Percentiles rank a stretch among this genome's conserved stretches.
Conservation (phyloP, 2,329 filamentous ascomycete genomes). For the Gliomastix tumulicola region DNA sequence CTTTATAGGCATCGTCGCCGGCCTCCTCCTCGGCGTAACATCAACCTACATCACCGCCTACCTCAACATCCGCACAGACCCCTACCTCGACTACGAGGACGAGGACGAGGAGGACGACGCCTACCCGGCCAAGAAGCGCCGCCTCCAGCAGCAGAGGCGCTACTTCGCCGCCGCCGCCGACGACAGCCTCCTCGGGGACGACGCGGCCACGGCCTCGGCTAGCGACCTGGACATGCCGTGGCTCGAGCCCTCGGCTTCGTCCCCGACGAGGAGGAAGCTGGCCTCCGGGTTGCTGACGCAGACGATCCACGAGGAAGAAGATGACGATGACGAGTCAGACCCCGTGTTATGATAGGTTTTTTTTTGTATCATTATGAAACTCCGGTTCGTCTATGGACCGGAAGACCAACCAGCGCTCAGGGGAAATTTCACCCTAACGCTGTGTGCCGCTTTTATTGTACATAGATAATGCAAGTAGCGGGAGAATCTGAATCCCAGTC, state of each 20-base stretch:
- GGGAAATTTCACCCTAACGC: too few species aligned
- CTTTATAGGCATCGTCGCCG: conserved; percentile 58
- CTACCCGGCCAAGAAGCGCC: too few species aligned
- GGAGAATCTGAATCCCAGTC: too few species aligned
- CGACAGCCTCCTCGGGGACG: background rate
- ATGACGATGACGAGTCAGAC: conserved; percentile 45
- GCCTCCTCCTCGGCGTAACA: conserved; percentile 49
- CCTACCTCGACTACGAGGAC: conserved; percentile 9
- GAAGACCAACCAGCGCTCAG: too few species aligned
- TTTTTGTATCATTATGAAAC: too few species aligned
- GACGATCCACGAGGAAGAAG: conserved; percentile 68
- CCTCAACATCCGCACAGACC: conserved; percentile 31
- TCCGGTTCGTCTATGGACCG: too few species aligned
- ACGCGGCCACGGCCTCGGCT: too few species aligned
- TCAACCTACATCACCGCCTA: conserved; percentile 47
- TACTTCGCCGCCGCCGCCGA: background rate
- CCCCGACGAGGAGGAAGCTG: conserved; percentile 28
- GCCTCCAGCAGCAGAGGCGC: conserved; percentile 11
- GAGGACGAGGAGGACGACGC: conserved; percentile 10
- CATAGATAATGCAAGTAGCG: too few species aligned
- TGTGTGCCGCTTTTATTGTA: too few species aligned
- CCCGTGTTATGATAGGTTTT: conserved; percentile 1
- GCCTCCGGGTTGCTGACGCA: conserved; percentile 50
- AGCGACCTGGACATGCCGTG: conserved; percentile 1
- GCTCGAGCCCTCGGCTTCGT: conserved; percentile 23